phyloP scores from a whole-genome alignment of 345 rosid species.

The Populus davidiana region DNA sequence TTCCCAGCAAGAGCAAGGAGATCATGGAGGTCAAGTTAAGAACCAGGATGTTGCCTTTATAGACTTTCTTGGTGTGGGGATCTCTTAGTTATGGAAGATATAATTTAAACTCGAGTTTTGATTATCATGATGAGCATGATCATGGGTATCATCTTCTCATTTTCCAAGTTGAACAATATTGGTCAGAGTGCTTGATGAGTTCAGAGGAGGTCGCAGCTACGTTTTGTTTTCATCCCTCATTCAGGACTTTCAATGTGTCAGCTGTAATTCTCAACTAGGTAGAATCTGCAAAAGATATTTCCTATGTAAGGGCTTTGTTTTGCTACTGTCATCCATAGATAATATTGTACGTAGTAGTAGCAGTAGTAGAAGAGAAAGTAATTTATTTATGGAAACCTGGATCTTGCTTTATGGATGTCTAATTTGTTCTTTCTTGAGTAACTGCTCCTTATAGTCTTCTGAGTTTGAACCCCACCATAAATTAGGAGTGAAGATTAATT shows the following conservation, averaged over 20 bases:
- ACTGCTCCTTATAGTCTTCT: background rate
- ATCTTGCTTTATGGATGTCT: background rate
- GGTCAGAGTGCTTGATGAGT: background rate
- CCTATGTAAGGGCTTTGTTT: background rate
- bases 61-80: conserved; percentile 65
- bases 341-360: background rate
- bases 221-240: conserved; percentile 1
- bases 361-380: background rate
- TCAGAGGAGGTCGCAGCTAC: background rate
- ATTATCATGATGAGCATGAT: background rate
- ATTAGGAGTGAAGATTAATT: background rate
- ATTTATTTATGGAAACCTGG: background rate
- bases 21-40: conserved; percentile 20
- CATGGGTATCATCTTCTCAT: background rate
- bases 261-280: background rate
- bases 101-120: background rate
- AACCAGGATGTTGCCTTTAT: conserved; percentile 49
- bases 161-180: background rate
- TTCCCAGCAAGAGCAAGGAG: conserved; percentile 2
- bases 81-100: conserved; percentile 16
- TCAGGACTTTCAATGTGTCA: background rate
- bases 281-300: background rate
- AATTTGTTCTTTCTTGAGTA: too few relatives aligned
- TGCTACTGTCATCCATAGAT: background rate
- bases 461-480: background rate